A percentile compares a stretch with the other conserved stretches of the same genome.
Evolutionary conservation across 352 stramenopile genomes (phyloP).

Genomic region (Phytophthora pisi): DNA sequence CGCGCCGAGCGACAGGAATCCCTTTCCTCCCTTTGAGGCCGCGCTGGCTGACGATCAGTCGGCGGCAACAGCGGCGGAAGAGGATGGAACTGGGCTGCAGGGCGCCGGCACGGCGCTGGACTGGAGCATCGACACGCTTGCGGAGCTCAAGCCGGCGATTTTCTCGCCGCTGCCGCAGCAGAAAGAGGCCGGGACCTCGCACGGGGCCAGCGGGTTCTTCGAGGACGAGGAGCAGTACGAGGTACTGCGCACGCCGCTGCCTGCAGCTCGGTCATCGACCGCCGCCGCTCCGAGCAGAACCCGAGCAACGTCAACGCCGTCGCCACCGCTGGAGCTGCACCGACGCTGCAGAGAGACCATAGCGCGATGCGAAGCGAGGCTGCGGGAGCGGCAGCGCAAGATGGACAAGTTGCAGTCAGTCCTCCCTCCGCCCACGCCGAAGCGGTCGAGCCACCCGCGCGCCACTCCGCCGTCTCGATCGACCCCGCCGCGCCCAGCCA

Average conservation of each 20-base stretch:
- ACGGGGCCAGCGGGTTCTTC: slow-evolving; percentile 45
- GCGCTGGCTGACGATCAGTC: slow-evolving; percentile 38
- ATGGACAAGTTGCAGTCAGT: slow-evolving; percentile 43
- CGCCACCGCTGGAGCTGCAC: slow-evolving; percentile 38
- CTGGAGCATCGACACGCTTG: slow-evolving; percentile 78
- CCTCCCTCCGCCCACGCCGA: slow-evolving; percentile 13
- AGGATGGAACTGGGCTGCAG: background rate
- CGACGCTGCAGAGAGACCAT: slow-evolving; percentile 50
- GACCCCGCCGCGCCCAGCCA: slow-evolving; percentile 19
- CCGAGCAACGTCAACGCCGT: slow-evolving; percentile 3
- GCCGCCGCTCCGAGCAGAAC: background rate
- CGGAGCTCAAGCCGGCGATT: slow-evolving; percentile 53
- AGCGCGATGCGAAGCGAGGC: slow-evolving; percentile 37
- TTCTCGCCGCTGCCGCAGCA: slow-evolving; percentile 61
- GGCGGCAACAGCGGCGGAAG: background rate
- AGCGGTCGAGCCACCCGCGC: slow-evolving; percentile 19
- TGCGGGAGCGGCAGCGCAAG: slow-evolving; percentile 49
- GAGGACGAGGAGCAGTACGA: slow-evolving; percentile 55
- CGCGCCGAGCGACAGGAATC: slow-evolving; percentile 39
- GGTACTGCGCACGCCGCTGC: slow-evolving; percentile 49
- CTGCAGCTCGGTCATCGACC: background rate
- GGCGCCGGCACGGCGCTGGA: slow-evolving; percentile 32
- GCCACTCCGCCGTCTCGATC: slow-evolving; percentile 17
- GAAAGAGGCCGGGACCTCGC: slow-evolving; percentile 17
- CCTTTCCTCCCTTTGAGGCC: slow-evolving; percentile 56